Conservation (phyloP, 257 asterid species). For the Solanum piurae region DNA sequence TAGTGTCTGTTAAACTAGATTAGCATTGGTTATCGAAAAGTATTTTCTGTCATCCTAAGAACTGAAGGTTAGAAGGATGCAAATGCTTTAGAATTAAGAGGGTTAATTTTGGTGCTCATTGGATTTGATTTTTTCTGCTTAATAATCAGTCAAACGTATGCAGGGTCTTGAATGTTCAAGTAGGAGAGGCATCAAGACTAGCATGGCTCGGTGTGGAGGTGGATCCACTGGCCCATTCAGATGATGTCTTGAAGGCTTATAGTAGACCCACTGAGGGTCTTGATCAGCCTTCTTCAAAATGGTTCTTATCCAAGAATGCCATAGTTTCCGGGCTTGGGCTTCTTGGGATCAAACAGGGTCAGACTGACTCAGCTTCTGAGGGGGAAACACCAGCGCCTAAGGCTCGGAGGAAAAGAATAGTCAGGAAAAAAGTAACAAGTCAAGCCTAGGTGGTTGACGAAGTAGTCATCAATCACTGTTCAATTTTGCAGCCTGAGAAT, state of each 20-base stretch:
- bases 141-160: slow-evolving; percentile 3
- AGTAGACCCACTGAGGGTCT: slow-evolving; percentile 51
- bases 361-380: slow-evolving; percentile 18
- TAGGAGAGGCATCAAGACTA: slow-evolving; percentile 83
- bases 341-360: slow-evolving; percentile 68
- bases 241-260: slow-evolving; percentile 72
- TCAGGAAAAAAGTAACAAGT: slow-evolving; percentile 55
- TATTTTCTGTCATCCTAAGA: too few relatives aligned
- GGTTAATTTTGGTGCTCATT: not conserved
- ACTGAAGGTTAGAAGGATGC: not conserved
- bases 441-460: not conserved
- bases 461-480: not conserved
- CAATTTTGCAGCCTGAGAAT: not conserved
- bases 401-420: slow-evolving; percentile 70
- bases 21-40: not conserved
- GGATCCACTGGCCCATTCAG: slow-evolving; percentile 73
- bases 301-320: slow-evolving; percentile 85
- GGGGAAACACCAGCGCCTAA: slow-evolving; percentile 48
- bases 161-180: slow-evolving; percentile 70
- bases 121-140: not conserved
- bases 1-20: not conserved
- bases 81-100: not conserved
- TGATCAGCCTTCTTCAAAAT: slow-evolving; percentile 52
- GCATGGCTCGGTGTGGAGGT: slow-evolving; percentile 95
- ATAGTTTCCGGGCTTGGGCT: slow-evolving; percentile 86